phyloP scores from a whole-genome alignment of 1,284 basidiomycete genomes.

The Agroathelia rolfsii region DNA sequence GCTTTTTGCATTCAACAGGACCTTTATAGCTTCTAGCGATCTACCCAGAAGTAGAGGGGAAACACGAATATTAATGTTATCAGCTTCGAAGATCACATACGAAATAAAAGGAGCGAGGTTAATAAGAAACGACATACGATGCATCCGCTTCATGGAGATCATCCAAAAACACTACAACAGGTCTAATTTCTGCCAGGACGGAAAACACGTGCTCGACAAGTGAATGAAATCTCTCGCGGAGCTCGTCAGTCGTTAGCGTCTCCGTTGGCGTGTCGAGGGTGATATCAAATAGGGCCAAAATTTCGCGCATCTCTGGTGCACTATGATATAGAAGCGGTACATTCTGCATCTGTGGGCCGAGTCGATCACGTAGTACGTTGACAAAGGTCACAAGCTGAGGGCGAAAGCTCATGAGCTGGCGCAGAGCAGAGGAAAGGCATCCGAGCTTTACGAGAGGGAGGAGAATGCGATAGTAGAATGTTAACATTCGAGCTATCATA shows the following conservation, averaged over 20 bases:
- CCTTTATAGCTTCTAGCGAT: too few relatives aligned
- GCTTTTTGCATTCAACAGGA: too few relatives aligned
- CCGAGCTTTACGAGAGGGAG: constrained; percentile 31
- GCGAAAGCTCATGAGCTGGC: constrained; percentile 63
- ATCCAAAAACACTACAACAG: constrained; percentile 61
- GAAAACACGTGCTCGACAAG: constrained; percentile 59
- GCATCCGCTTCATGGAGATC: constrained; percentile 65
- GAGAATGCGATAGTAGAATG: constrained; percentile 1
- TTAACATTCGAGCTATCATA: constrained; percentile 3
- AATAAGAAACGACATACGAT: constrained; percentile 43
- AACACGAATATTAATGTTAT: too few relatives aligned
- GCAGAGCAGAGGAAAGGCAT: constrained; percentile 56
- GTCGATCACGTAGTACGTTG: constrained; percentile 38
- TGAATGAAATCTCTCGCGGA: constrained; percentile 57
- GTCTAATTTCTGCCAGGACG: constrained; percentile 54
- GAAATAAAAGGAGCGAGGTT: too few relatives aligned
- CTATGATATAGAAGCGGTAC: constrained; percentile 59
- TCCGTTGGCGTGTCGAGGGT: constrained; percentile 42
- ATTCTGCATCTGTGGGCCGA: constrained; percentile 61
- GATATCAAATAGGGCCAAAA: constrained; percentile 46
- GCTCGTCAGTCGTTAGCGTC: constrained; percentile 42
- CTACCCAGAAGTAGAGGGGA: too few relatives aligned
- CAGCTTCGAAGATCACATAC: too few relatives aligned
- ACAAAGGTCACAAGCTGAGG: constrained; percentile 63
- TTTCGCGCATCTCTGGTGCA: constrained; percentile 55